A percentile compares a stretch with the other conserved stretches of the same genome.
Conservation (phyloP, 208 protist species). For the Strigomonas galati region DNA sequence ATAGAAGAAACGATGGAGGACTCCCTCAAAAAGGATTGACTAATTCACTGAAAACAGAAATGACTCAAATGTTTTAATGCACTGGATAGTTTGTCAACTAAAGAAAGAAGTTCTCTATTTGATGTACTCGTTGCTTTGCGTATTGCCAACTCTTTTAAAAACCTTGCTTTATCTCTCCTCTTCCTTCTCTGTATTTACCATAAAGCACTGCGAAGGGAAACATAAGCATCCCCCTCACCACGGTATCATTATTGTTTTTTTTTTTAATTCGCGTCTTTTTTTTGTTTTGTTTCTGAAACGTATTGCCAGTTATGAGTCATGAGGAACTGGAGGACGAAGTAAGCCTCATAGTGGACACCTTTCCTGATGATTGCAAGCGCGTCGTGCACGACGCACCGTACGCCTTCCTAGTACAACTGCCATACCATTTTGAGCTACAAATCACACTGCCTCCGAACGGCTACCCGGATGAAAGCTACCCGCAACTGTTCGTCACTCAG, state of each 20-base stretch:
- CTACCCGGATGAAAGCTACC: constrained; percentile 62
- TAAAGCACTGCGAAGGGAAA: too few relatives aligned
- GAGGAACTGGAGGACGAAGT: constrained; percentile 51
- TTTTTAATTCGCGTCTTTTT: background rate
- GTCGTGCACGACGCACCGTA: constrained; percentile 25
- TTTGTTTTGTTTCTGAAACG: constrained; percentile 13
- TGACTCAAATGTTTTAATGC: background rate
- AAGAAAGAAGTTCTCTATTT: constrained; percentile 15
- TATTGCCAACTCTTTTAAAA: background rate
- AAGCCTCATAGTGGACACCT: constrained; percentile 67
- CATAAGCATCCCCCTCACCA: too few relatives aligned
- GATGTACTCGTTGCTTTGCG: background rate
- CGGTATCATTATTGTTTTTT: too few relatives aligned
- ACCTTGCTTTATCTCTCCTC: background rate
- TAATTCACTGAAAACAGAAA: constrained; percentile 11
- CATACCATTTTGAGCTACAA: constrained; percentile 65
- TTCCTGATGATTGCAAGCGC: constrained; percentile 48
- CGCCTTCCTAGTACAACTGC: constrained; percentile 48
- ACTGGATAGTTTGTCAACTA: constrained; percentile 4
- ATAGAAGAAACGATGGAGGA: constrained; percentile 32
- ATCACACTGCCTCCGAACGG: constrained; percentile 50
- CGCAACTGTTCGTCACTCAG: constrained; percentile 42
- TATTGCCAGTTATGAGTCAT: background rate
- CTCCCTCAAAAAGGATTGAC: background rate
- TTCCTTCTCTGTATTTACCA: background rate